Evolutionary conservation across 1,284 basidiomycete species (phyloP).

Genomic region (Pisolithus thermaeus): DNA sequence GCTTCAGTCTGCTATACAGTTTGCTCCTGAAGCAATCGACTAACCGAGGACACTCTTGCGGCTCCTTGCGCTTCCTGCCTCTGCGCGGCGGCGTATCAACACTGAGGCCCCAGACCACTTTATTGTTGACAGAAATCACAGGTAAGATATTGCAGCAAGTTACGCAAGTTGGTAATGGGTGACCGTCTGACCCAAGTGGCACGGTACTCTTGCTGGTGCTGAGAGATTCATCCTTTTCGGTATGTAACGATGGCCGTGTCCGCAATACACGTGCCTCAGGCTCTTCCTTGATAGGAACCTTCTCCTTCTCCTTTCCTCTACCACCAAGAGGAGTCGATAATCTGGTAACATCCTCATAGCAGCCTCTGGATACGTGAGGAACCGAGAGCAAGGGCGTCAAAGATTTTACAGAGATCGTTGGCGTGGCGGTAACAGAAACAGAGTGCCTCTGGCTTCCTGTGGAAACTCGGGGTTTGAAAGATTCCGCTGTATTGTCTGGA

Average conservation of each 20-base stretch:
- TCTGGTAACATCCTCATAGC: conserved; percentile 21
- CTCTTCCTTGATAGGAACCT: conserved; percentile 43
- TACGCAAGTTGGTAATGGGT: conserved; percentile 54
- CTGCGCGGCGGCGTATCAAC: conserved; percentile 38
- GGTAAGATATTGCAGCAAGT: conserved; percentile 66
- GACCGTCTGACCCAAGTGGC: conserved; percentile 49
- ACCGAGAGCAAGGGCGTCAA: conserved; percentile 19
- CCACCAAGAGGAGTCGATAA: conserved; percentile 27
- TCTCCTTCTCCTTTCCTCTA: conserved; percentile 33
- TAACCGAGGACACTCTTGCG: conserved; percentile 69
- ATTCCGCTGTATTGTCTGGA: conserved; percentile 20
- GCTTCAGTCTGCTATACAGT: conserved; percentile 15
- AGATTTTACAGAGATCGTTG: conserved; percentile 19
- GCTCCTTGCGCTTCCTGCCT: conserved; percentile 51
- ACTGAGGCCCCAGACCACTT: conserved; percentile 66
- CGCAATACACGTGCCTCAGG: conserved; percentile 44
- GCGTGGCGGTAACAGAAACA: conserved; percentile 20
- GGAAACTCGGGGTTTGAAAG: conserved; percentile 52
- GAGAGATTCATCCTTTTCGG: conserved; percentile 30
- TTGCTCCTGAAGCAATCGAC: conserved; percentile 19
- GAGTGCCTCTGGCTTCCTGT: conserved; percentile 53
- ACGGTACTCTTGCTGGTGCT: conserved; percentile 35
- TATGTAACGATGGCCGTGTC: conserved; percentile 34
- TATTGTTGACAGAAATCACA: conserved; percentile 63
- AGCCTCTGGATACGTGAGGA: conserved; percentile 11